These are phyloP conservation scores for Solanum medicagineum DNA, from an alignment of 257 asterid genomes.

Conservation along the genomic window DNA sequence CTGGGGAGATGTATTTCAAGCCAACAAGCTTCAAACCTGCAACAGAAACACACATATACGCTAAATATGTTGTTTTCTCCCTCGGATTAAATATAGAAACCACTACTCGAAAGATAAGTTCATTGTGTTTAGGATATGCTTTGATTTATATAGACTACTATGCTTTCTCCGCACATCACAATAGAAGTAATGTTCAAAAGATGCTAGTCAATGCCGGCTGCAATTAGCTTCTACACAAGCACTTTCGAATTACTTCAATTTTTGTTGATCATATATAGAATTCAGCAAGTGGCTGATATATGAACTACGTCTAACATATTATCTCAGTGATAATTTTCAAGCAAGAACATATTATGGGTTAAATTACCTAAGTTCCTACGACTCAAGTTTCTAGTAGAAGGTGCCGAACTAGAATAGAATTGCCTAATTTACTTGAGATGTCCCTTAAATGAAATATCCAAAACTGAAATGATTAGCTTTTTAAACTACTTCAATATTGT, in stretches of 20 bases:
- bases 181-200: background rate
- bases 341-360: background rate
- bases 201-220: background rate
- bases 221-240: background rate
- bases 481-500: background rate
- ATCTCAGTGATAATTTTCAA: background rate
- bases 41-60: background rate
- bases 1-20: slow-evolving; percentile 62
- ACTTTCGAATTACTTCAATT: background rate
- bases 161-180: background rate
- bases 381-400: background rate
- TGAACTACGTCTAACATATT: background rate
- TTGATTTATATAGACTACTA: background rate
- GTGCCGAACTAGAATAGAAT: background rate
- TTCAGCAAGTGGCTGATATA: background rate
- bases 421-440: background rate
- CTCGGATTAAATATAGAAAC: background rate
- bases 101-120: background rate
- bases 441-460: background rate
- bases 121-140: background rate
- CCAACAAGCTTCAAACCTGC: slow-evolving; percentile 79
- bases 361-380: background rate
- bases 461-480: background rate
- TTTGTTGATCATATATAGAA: background rate
- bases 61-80: background rate